Conservation (phyloP, 2,329 filamentous ascomycete species). For the Gaeumannomyces tritici region DNA sequence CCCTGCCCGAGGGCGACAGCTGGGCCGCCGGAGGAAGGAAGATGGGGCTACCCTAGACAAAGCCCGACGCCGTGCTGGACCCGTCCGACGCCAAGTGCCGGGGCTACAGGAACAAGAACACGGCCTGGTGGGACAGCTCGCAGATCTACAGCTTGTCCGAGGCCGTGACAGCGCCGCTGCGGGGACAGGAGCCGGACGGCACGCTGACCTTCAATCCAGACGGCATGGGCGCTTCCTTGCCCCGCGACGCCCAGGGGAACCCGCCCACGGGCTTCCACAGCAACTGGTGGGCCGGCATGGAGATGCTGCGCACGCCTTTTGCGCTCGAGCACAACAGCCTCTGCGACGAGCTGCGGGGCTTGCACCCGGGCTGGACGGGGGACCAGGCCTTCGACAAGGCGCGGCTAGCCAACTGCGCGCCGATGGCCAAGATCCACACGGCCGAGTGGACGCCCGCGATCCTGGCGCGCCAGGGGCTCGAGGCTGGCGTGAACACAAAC, state of each 20-base stretch:
- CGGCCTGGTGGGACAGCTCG: constrained; percentile 35
- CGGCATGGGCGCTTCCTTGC: constrained; percentile 25
- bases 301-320: constrained; percentile 31
- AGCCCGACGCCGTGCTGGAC: constrained; percentile 23
- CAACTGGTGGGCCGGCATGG: constrained; percentile 37
- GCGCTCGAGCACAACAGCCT: constrained; percentile 35
- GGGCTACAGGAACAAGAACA: constrained; percentile 31
- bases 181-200: constrained; percentile 23
- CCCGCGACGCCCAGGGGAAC: constrained; percentile 25
- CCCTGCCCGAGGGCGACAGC: constrained; percentile 21
- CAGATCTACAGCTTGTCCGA: constrained; percentile 35
- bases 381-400: constrained; percentile 34
- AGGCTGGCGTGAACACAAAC: constrained; percentile 33
- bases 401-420: constrained; percentile 30
- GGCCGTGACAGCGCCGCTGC: constrained; percentile 22
- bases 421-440: constrained; percentile 40
- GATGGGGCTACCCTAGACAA: constrained; percentile 26
- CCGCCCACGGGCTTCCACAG: constrained; percentile 29
- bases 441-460: constrained; percentile 39
- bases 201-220: constrained; percentile 25
- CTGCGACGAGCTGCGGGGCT: constrained; percentile 24
- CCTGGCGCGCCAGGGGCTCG: constrained; percentile 29
- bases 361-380: constrained; percentile 26
- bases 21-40: constrained; percentile 22
- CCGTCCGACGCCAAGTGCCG: constrained; percentile 24